These are phyloP conservation scores for Pigoraptor vietnamica DNA, from an alignment of 78 protist genomes.

Conservation along the genomic window DNA sequence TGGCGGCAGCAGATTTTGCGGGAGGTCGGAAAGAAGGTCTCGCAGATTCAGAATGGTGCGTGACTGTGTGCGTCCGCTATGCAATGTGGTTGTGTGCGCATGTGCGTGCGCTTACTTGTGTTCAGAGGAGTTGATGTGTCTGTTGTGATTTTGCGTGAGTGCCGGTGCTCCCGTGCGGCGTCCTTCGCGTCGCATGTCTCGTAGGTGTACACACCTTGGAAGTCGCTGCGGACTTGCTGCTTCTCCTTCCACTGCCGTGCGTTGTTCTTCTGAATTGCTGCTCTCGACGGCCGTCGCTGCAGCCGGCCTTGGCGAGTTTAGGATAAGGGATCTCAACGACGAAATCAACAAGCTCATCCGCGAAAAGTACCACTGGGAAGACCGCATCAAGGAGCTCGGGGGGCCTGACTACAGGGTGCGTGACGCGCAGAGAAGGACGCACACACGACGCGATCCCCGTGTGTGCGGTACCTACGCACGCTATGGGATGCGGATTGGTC, in stretches of 20 bases:
- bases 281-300: no score
- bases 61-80: not conserved
- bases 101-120: not conserved
- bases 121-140: not conserved
- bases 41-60: slow-evolving; percentile 81
- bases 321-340: slow-evolving; percentile 92
- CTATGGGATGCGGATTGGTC: no score
- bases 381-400: slow-evolving; percentile 82
- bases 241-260: no score
- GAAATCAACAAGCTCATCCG: slow-evolving; percentile 85
- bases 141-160: not conserved
- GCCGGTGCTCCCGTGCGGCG: no score
- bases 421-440: not conserved
- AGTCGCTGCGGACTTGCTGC: no score
- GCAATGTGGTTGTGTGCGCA: not conserved
- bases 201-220: no score
- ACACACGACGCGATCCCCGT: no score
- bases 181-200: no score
- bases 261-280: no score
- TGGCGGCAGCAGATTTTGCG: slow-evolving; percentile 74
- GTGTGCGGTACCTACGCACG: no score
- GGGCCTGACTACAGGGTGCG: slow-evolving; percentile 71
- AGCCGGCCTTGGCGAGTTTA: slow-evolving; percentile 83
- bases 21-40: slow-evolving; percentile 69
- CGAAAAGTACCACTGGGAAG: slow-evolving; percentile 90